These are phyloP conservation scores for Tetracladium maxilliforme DNA, from an alignment of 2,329 filamentous ascomycete species.

Conservation along the genomic window DNA sequence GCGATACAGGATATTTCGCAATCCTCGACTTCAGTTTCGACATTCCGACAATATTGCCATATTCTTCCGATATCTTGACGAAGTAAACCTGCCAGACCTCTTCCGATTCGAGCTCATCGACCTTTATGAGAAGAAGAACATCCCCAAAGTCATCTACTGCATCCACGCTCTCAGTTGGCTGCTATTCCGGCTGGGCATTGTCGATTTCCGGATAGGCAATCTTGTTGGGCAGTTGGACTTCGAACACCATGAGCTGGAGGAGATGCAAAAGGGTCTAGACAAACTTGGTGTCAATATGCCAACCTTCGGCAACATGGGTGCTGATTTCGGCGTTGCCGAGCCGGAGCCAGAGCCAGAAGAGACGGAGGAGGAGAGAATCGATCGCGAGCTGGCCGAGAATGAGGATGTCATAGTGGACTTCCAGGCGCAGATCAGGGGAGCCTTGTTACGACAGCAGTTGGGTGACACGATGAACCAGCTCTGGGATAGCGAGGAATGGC, in stretches of 20 bases:
- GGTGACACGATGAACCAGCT: conserved; percentile 75
- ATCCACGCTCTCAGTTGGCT: conserved; percentile 96
- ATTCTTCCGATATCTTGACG: conserved; percentile 87
- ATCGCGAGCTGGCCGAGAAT: conserved; percentile 67
- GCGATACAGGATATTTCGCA: conserved; percentile 68
- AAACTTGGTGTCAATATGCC: conserved; percentile 93
- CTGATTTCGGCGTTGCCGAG: conserved; percentile 79
- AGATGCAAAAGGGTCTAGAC: conserved; percentile 92
- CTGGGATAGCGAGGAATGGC: conserved; percentile 69
- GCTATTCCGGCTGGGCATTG: conserved; percentile 86
- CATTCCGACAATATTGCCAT: conserved; percentile 97
- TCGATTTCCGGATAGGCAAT: conserved; percentile 93
- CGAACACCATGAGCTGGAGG: conserved; percentile 92
- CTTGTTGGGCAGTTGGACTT: conserved; percentile 93
- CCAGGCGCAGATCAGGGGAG: conserved; percentile 76
- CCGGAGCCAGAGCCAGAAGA: conserved; percentile 59
- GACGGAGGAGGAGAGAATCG: conserved; percentile 77
- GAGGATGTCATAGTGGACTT: conserved; percentile 61
- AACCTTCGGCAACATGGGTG: conserved; percentile 93
- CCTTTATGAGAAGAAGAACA: conserved; percentile 98
- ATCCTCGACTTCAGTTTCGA: conserved; percentile 75
- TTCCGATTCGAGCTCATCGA: conserved; percentile 97
- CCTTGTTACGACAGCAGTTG: conserved; percentile 60
- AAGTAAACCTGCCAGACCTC: conserved; percentile 83
- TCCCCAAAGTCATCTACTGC: conserved; percentile 97